Conservation (phyloP, 345 rosid genomes). For the Pugionium cornutum region DNA sequence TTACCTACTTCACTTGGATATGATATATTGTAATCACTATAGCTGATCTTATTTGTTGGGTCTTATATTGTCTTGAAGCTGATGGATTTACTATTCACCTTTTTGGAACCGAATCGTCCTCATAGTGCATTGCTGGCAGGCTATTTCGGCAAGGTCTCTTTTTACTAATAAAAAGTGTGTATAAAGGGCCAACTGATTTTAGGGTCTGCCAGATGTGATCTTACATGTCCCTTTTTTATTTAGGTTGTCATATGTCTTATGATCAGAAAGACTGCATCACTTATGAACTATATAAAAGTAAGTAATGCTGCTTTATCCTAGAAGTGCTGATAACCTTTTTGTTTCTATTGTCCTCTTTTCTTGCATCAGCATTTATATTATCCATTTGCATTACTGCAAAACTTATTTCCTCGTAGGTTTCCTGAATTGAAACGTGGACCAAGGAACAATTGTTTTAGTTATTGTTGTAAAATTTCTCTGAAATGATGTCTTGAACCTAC, state of each 20-base stretch:
- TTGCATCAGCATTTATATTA: not conserved
- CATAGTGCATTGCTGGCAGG: constrained; percentile 93
- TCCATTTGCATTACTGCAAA: constrained; percentile 4
- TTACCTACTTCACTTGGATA: constrained; percentile 9
- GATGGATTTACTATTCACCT: constrained; percentile 84
- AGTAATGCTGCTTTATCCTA: constrained; percentile 33
- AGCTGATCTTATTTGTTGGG: constrained; percentile 17
- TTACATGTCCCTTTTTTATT: constrained; percentile 34
- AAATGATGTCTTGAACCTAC: not conserved
- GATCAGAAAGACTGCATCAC: constrained; percentile 84
- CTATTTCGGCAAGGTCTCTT: constrained; percentile 86
- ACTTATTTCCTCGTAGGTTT: constrained; percentile 10
- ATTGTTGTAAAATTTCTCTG: constrained; percentile 3
- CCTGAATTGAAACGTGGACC: constrained; percentile 13
- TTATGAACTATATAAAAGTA: constrained; percentile 89
- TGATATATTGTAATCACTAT: not conserved
- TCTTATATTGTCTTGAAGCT: constrained; percentile 49
- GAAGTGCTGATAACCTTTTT: not conserved
- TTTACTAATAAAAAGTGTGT: constrained; percentile 10
- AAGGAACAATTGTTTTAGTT: not conserved
- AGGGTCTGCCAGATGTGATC: constrained; percentile 15
- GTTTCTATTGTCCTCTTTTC: not conserved
- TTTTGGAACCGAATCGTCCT: constrained; percentile 79
- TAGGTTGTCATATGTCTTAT: constrained; percentile 93
- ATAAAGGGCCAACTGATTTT: constrained; percentile 1